A percentile compares a stretch with the other conserved stretches of the same genome.
Conservation (phyloP, 2,329 filamentous ascomycete genomes). For the Neofusicoccum sp. region DNA sequence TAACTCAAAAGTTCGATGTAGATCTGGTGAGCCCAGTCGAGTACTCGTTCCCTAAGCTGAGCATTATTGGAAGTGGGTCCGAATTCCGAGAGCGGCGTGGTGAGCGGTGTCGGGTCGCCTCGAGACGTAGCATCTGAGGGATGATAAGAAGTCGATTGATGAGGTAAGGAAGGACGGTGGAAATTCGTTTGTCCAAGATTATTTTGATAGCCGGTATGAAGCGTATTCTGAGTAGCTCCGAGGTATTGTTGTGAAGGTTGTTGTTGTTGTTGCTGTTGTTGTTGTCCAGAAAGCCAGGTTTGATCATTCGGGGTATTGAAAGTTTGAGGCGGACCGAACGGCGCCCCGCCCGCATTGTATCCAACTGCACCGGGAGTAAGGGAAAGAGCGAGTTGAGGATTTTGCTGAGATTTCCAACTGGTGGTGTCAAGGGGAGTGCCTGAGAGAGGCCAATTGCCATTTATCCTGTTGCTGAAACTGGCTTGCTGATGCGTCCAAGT, state of each 20-base stretch:
- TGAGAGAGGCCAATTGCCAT: conserved; percentile 29
- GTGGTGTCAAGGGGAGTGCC: conserved; percentile 23
- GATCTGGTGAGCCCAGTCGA: conserved; percentile 50
- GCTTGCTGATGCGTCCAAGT: conserved; percentile 37
- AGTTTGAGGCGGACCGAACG: neutral
- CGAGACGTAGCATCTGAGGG: neutral
- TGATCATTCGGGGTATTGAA: conserved; percentile 10
- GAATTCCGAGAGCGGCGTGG: conserved; percentile 37
- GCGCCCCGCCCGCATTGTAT: conserved; percentile 1
- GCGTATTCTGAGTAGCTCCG: neutral
- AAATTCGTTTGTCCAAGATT: neutral
- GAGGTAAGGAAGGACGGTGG: conserved; percentile 9
- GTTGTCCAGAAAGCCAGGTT: conserved; percentile 13
- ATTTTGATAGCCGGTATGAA: neutral
- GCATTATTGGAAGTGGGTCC: conserved; percentile 46
- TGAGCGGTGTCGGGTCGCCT: conserved; percentile 4
- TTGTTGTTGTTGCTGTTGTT: conserved; percentile 3
- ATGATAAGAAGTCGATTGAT: conserved; percentile 10
- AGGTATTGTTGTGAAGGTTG: conserved; percentile 10
- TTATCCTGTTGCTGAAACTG: conserved; percentile 27
- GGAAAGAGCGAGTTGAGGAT: neutral
- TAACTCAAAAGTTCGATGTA: conserved; percentile 53
- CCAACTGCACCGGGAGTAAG: conserved; percentile 7
- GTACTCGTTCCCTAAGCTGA: conserved; percentile 48
- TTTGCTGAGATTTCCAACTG: conserved; percentile 6